These are phyloP conservation scores for Ophiostoma triangulosporum DNA, from an alignment of 2,329 filamentous ascomycete species.

Conservation along the genomic window DNA sequence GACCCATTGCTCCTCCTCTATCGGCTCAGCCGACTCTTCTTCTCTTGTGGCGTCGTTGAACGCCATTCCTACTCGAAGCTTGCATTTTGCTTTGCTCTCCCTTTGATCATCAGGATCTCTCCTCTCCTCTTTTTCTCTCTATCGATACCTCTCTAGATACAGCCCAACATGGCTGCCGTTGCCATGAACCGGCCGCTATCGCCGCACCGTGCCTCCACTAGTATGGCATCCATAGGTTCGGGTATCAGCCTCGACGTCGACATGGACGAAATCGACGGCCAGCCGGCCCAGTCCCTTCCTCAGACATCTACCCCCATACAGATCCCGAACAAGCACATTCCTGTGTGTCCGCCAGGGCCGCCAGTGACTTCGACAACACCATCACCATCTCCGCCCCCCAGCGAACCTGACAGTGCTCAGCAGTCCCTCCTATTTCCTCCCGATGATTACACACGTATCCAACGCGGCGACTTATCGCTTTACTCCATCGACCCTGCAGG, in stretches of 20 bases:
- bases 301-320: slow-evolving; percentile 40
- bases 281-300: slow-evolving; percentile 17
- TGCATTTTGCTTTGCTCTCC: neutral
- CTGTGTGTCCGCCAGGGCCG: slow-evolving; percentile 75
- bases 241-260: slow-evolving; percentile 26
- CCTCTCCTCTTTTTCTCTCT: neutral
- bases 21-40: neutral
- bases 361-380: slow-evolving; percentile 20
- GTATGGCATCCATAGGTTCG: slow-evolving; percentile 19
- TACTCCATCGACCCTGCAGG: slow-evolving; percentile 60
- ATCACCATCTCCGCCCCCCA: slow-evolving; percentile 6
- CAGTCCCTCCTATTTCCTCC: slow-evolving; percentile 66
- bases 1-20: neutral
- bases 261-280: slow-evolving; percentile 12
- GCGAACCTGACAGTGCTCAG: slow-evolving; percentile 37
- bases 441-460: slow-evolving; percentile 39
- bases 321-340: slow-evolving; percentile 80
- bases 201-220: slow-evolving; percentile 21
- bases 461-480: slow-evolving; percentile 39
- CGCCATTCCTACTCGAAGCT: neutral
- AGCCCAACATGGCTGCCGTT: slow-evolving; percentile 37
- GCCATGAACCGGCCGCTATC: slow-evolving; percentile 29
- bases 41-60: neutral
- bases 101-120: neutral
- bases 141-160: neutral